A percentile compares a stretch with the other conserved stretches of the same genome.
Conservation (phyloP, 306 rosid genomes). For the Vigna radiata region DNA sequence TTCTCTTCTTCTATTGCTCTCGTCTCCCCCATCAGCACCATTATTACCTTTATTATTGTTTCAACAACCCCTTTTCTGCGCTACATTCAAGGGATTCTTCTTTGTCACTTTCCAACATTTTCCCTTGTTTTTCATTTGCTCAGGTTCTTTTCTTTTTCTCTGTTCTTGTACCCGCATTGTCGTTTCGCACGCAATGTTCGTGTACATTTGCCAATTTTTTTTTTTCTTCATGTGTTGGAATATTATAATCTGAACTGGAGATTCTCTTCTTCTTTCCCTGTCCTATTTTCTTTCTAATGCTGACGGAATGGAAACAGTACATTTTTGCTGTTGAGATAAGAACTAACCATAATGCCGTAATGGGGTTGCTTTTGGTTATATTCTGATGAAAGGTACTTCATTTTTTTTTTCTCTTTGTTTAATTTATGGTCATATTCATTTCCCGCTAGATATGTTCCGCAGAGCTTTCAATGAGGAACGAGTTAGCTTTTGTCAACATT, state of each 20-base stretch:
- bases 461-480: slow-evolving; percentile 23
- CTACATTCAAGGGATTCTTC: slow-evolving; percentile 43
- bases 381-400: slow-evolving; percentile 43
- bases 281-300: slow-evolving; percentile 29
- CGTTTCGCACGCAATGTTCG: slow-evolving; percentile 46
- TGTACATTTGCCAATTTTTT: slow-evolving; percentile 18
- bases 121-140: slow-evolving; percentile 32
- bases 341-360: slow-evolving; percentile 12
- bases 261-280: slow-evolving; percentile 51
- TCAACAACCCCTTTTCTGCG: slow-evolving; percentile 56
- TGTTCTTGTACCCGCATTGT: slow-evolving; percentile 48
- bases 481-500: slow-evolving; percentile 20
- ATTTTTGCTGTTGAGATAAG: slow-evolving; percentile 41
- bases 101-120: slow-evolving; percentile 49
- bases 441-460: slow-evolving; percentile 13
- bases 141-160: slow-evolving; percentile 39
- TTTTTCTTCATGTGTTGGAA: neutral
- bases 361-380: neutral
- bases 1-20: neutral
- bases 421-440: slow-evolving; percentile 21
- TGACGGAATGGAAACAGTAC: slow-evolving; percentile 38
- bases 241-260: slow-evolving; percentile 46
- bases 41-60: slow-evolving; percentile 40
- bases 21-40: slow-evolving; percentile 38
- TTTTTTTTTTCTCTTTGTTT: slow-evolving; percentile 21